Base-by-base conservation (phyloP, 306 rosid species). In the Clitoria ternatea region DNA sequence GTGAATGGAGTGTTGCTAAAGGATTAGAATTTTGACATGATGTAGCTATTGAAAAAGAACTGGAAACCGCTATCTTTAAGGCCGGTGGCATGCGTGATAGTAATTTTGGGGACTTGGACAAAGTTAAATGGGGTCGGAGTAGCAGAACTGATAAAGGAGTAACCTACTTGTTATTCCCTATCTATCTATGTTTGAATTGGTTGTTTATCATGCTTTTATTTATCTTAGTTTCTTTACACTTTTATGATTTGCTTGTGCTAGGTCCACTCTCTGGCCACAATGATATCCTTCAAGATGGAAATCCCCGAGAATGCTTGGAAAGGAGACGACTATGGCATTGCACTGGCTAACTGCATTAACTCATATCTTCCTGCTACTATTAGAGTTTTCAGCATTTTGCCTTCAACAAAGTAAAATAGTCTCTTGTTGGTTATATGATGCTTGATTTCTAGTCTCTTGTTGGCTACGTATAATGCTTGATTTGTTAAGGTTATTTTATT, bases 81-180 rank as follows among this genome's bases (percentile, higher is more conserved):
- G 92, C 85, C 0, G 97, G 98, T 64, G 98, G 98, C 30, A 94
- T 94, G 42, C 84, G 77, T 2, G 90, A 94, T 3, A 84, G 94
- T 79, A 94, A 94, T 78, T 87, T 77, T 10, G 95, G 98, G 76
- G 73, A 94, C 81, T 83, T 94, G 17, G 33, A 87, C 80, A 94
- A 89, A 80, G 77, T 94, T 70, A 81, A 84, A 3, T 94, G 95
- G 96, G 97, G 87, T 18, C 82, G 97, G 79, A 94, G 97, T 80
- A 94, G 98, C 83, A 80, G 97, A 61, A 94, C 97, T 7, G 97
- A 94, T 77, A 90, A 94, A 89, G 98, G 98, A 62, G 98, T 90
- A 87, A 89, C 6, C 67, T 27, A 43, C 53, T 65, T 71, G 29
- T 15, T 61, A 48, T 74, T 62, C 70, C 27, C 35, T 24, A 61